These are phyloP conservation scores for Neophaeococcomyces aloes DNA, from an alignment of 2,329 filamentous ascomycete species.

Conservation along the genomic window DNA sequence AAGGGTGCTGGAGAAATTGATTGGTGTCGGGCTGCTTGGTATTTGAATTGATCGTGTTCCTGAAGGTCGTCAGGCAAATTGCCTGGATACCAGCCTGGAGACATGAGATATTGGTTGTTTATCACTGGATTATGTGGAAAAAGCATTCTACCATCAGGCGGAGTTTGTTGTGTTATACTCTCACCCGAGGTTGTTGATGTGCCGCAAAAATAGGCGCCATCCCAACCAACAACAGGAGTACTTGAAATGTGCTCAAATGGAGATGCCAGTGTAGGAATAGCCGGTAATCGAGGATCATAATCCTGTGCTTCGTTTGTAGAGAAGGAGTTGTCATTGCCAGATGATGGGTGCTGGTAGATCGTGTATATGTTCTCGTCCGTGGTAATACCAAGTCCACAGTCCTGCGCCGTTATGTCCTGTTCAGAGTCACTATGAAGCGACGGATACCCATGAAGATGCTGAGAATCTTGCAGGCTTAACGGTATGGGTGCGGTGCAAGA, in stretches of 20 bases:
- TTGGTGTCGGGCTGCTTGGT: not conserved
- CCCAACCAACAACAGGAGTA: not conserved
- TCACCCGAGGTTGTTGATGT: not conserved
- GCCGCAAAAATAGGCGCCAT: not conserved
- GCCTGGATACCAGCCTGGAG: not conserved
- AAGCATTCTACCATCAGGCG: not conserved
- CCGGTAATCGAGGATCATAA: not conserved
- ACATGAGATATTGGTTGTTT: not conserved
- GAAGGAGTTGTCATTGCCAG: not conserved
- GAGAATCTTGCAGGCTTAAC: not conserved
- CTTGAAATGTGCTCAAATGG: not conserved
- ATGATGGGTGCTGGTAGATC: not conserved
- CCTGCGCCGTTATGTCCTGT: not conserved
- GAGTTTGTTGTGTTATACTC: not conserved
- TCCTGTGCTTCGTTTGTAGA: not conserved
- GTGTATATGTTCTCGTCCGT: slow-evolving; percentile 2
- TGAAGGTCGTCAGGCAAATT: not conserved
- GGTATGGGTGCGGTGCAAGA: not conserved
- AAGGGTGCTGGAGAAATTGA: not conserved
- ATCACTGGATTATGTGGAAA: not conserved
- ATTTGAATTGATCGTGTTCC: slow-evolving; percentile 1
- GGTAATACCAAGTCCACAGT: slow-evolving; percentile 5
- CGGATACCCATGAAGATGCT: not conserved
- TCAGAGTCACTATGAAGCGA: not conserved
- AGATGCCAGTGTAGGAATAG: not conserved